Evolutionary conservation across 176 grass and related monocot genomes (phyloP).

Genomic region (Typha latifolia): DNA sequence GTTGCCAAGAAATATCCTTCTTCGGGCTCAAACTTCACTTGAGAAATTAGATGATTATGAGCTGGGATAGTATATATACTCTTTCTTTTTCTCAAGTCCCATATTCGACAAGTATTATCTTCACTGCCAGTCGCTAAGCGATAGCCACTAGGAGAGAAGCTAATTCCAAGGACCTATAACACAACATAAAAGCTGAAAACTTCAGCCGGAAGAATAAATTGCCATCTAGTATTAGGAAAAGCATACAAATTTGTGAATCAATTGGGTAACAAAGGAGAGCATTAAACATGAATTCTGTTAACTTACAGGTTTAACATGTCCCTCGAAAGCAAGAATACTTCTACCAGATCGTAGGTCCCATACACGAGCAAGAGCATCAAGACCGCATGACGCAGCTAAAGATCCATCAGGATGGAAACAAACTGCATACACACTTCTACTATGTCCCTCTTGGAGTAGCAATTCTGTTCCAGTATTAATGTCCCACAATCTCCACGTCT

Average conservation of each 20-base stretch:
- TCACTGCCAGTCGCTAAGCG: conserved; percentile 83
- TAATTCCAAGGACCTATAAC: conserved; percentile 68
- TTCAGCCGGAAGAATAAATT: not conserved
- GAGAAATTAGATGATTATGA: conserved; percentile 83
- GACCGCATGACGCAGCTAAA: conserved; percentile 76
- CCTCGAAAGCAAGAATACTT: conserved; percentile 64
- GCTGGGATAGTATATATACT: conserved; percentile 89
- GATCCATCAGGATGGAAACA: conserved; percentile 92
- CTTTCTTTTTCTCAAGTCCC: conserved; percentile 79
- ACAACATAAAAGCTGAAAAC: not conserved
- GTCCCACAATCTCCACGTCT: conserved; percentile 97
- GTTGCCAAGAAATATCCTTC: conserved; percentile 85
- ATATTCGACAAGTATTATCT: conserved; percentile 92
- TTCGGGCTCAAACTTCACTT: conserved; percentile 95
- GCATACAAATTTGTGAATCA: too few relatives aligned
- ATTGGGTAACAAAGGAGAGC: not conserved
- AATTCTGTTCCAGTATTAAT: conserved; percentile 66
- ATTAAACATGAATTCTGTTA: conserved; percentile 8
- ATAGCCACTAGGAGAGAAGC: conserved; percentile 92
- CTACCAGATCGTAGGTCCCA: conserved; percentile 96
- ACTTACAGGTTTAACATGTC: conserved; percentile 91
- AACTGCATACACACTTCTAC: conserved; percentile 84
- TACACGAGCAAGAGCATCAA: conserved; percentile 74
- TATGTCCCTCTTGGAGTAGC: conserved; percentile 92
- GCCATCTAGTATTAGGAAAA: too few relatives aligned